Percentiles rank a stretch among this genome's conserved stretches.
Evolutionary conservation across 305 asterid species (phyloP).

Genomic region (Solanum chacoense): DNA sequence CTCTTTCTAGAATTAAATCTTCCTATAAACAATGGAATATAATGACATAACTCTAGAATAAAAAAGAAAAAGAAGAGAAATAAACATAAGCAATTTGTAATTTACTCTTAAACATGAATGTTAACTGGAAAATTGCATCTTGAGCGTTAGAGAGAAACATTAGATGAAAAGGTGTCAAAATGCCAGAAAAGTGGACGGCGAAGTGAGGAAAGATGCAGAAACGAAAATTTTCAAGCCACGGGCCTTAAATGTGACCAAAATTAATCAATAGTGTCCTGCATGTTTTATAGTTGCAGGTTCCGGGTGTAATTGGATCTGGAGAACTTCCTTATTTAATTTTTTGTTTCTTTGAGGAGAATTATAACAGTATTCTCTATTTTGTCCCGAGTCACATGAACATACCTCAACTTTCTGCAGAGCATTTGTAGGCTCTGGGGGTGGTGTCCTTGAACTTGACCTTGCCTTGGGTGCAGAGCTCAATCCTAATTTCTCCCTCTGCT

Average conservation of each 20-base stretch:
- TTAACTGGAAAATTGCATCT: background rate
- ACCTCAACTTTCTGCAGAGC: conserved; percentile 92
- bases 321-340: background rate
- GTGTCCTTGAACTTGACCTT: conserved; percentile 28
- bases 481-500: conserved; percentile 81
- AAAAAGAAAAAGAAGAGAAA: background rate
- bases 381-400: conserved; percentile 3
- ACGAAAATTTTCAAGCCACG: background rate
- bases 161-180: background rate
- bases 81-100: background rate
- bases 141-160: background rate
- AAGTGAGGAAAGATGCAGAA: background rate
- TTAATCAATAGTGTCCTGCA: background rate
- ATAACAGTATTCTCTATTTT: background rate
- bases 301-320: background rate
- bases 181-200: background rate
- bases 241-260: background rate
- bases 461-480: conserved; percentile 53
- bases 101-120: background rate
- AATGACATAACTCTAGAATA: background rate
- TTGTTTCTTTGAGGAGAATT: background rate
- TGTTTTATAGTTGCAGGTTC: background rate
- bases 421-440: conserved; percentile 55
- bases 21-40: background rate
- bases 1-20: background rate